Evolutionary conservation across 352 stramenopile species (phyloP), one percentile per base, ranked within the genome.

Genomic region (Pythium plurisporium): DNA sequence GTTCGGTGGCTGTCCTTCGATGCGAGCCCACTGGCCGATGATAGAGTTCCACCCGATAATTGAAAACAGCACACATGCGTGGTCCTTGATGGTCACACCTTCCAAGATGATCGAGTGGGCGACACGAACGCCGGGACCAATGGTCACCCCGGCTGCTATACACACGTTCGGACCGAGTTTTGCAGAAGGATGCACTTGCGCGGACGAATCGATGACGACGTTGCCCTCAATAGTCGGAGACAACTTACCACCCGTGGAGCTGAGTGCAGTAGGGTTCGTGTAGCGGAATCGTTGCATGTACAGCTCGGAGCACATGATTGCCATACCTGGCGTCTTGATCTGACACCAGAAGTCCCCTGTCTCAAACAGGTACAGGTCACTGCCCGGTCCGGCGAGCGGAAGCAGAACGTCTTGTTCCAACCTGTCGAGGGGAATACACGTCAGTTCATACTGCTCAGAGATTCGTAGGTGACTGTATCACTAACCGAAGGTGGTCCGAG

Each of bases 281-380:
- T 93, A 94, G 25, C 86, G 86, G 65, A 94, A 95, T 23, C 86
- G 86, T 53, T 95, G 86, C 84, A 95, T 95, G 67, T 94, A 95
- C 10, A 95, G 73, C 69, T 94, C 86, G 9, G 86, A 95, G 61
- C 86, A 95, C 64, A 86, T 95, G 56, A 95, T 82, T 10, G 86
- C 84, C 86, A 94, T 94, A 17, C 86, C 86, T 0, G 86, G 86
- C 1, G 86, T 95, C 74, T 94, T 95, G 73, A 95, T 95, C 57
- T 95, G 86, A 51, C 84, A 94, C 86, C 86, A 95, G 50, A 95
- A 94, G 59, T 95, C 84, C 2, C 86, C 86, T 1, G 87, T 88
- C 48, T 95, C 84, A 59, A 79, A 87, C 23, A 95, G 57, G 33
- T 81, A 94, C 19, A 95, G 62, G 33, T 62, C 51, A 23, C 66